Evolutionary conservation across 768 basidiomycete species (phyloP), one percentile per base, ranked within the genome.

Genomic region (Nevesoporus exiguus): DNA sequence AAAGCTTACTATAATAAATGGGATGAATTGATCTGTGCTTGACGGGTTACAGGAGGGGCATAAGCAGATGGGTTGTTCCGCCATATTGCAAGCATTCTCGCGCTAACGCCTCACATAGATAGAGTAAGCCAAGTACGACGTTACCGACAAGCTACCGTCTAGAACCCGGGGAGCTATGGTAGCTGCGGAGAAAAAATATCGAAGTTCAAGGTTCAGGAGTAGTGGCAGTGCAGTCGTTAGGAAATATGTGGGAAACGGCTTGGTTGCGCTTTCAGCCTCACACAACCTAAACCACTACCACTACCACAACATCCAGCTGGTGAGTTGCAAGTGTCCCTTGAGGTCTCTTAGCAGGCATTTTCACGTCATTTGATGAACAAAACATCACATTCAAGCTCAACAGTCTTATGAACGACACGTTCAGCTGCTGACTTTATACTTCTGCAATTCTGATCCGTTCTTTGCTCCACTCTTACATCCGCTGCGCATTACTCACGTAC

Each of bases 381-480:
- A 54, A 67, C 40, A 67, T 71, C 72, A 73, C 71, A 74, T 73
- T 74, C 75, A 76, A 77, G 73, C 75, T 76, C 75, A 76, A 76
- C 75, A 76, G 74, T 76, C 75, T 70, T 63, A 76, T 75, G 74
- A 69, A 65, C 67, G 14, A 40, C 14, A 5, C 31, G 63, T 73
- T 73, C 75, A 74, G 46, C 55, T 77, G 74, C 73, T 73, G 75
- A 77, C 55, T 56, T 39, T 52, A 62, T 68, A 62, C 67, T 62
- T 70, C 76, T 76, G 74, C 75, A 76, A 75, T 77, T 71, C 76
- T 76, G 76, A 77, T 48, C 34, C 34, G 17, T 36, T 13, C 34
- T 15, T 14, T 33, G 27, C 21, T 57, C 8, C 41, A 7, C 36
- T 49, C 24, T 40, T 17, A 13, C 30, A 11, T 37, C 31, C 3